phyloP scores from a whole-genome alignment of 306 rosid genomes.

The Lathyrus sativus region DNA sequence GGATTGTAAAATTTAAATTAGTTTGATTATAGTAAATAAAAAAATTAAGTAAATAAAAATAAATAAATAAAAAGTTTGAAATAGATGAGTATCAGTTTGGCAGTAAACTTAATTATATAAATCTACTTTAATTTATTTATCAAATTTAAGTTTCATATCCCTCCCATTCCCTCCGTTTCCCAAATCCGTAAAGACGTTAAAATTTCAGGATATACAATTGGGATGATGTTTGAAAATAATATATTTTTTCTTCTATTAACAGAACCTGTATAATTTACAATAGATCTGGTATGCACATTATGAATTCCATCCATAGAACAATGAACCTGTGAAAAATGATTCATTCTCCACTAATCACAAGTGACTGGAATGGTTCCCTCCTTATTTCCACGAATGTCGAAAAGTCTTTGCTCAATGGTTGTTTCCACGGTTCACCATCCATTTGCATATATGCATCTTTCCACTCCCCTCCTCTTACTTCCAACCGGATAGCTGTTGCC shows the following conservation, averaged over 20 bases:
- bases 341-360: conserved; percentile 71
- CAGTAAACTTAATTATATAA: too few relatives aligned
- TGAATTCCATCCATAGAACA: conserved; percentile 19
- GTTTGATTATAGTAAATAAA: too few relatives aligned
- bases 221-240: neutral
- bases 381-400: conserved; percentile 82
- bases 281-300: conserved; percentile 32
- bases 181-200: neutral
- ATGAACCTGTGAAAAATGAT: neutral
- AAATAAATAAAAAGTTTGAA: too few relatives aligned
- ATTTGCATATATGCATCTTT: conserved; percentile 75
- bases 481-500: conserved; percentile 89
- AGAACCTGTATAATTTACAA: conserved; percentile 14
- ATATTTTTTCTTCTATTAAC: neutral
- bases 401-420: conserved; percentile 62
- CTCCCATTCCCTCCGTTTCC: too few relatives aligned
- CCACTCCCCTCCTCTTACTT: conserved; percentile 98
- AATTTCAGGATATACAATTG: neutral
- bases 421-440: conserved; percentile 99
- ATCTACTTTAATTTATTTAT: too few relatives aligned
- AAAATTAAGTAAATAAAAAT: too few relatives aligned
- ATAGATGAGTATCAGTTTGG: too few relatives aligned
- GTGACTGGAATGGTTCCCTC: conserved; percentile 77
- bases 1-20: too few relatives aligned
- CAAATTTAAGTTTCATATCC: too few relatives aligned